phyloP scores from a whole-genome alignment of 2,329 filamentous ascomycete genomes.

The Tolypocladium amazonense region DNA sequence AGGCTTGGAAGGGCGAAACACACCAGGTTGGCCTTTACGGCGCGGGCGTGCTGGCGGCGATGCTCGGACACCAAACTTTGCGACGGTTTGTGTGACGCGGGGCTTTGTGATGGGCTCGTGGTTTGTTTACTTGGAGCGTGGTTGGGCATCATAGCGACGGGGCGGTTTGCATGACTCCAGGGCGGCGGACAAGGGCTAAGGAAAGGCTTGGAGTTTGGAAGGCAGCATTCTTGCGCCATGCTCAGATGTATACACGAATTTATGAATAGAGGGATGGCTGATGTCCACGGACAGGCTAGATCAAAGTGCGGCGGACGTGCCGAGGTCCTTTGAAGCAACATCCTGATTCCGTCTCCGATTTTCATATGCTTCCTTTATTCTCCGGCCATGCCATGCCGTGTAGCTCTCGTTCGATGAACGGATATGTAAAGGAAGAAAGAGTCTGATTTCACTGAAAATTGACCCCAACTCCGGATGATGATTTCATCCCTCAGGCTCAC shows the following conservation, averaged over 20 bases:
- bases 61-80: conserved; percentile 19
- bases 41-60: conserved; percentile 14
- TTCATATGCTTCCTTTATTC: too few relatives aligned
- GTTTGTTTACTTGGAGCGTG: background rate
- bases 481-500: too few relatives aligned
- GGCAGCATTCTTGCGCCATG: background rate
- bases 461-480: too few relatives aligned
- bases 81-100: background rate
- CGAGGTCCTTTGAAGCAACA: too few relatives aligned
- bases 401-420: too few relatives aligned
- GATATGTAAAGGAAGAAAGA: too few relatives aligned
- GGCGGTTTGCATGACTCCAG: background rate
- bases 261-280: background rate
- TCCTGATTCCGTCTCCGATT: too few relatives aligned
- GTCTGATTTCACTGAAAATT: too few relatives aligned
- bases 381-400: too few relatives aligned
- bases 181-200: background rate
- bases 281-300: too few relatives aligned
- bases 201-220: background rate
- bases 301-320: too few relatives aligned
- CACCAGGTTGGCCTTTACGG: conserved; percentile 15
- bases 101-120: background rate
- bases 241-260: background rate
- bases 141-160: background rate
- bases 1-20: conserved; percentile 15